These are phyloP conservation scores for Amanita jacksonii DNA, from an alignment of 768 basidiomycete species.

Conservation along the genomic window DNA sequence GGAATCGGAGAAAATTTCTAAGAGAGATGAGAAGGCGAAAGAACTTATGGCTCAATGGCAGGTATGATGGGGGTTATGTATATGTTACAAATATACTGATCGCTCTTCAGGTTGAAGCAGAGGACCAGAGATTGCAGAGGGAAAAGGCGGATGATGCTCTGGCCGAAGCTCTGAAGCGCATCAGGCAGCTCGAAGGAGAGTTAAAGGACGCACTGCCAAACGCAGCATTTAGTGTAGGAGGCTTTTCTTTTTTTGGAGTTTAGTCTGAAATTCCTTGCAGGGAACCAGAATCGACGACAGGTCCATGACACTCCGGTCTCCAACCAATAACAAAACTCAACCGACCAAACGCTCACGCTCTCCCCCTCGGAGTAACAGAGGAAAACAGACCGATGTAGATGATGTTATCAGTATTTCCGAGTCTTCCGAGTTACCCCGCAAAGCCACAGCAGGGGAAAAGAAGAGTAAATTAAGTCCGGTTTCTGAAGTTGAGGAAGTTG, in stretches of 20 bases:
- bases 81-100: constrained; percentile 2
- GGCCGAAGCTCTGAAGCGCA: constrained; percentile 29
- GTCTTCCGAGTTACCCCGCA: constrained; percentile 5
- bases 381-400: constrained; percentile 10
- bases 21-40: constrained; percentile 33
- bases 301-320: background rate
- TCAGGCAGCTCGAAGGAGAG: constrained; percentile 35
- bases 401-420: constrained; percentile 3
- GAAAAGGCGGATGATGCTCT: constrained; percentile 25
- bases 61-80: constrained; percentile 22
- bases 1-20: constrained; percentile 32
- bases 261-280: background rate
- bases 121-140: constrained; percentile 25
- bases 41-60: constrained; percentile 32
- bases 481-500: constrained; percentile 14
- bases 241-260: background rate
- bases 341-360: background rate
- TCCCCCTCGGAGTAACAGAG: constrained; percentile 3
- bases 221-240: background rate
- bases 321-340: too few species aligned
- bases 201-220: constrained; percentile 18
- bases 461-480: constrained; percentile 5
- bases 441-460: background rate
- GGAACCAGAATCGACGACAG: background rate
- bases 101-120: constrained; percentile 26